These are phyloP conservation scores for Botrytis cinerea DNA, from an alignment of 2,329 filamentous ascomycete species.

Conservation along the genomic window DNA sequence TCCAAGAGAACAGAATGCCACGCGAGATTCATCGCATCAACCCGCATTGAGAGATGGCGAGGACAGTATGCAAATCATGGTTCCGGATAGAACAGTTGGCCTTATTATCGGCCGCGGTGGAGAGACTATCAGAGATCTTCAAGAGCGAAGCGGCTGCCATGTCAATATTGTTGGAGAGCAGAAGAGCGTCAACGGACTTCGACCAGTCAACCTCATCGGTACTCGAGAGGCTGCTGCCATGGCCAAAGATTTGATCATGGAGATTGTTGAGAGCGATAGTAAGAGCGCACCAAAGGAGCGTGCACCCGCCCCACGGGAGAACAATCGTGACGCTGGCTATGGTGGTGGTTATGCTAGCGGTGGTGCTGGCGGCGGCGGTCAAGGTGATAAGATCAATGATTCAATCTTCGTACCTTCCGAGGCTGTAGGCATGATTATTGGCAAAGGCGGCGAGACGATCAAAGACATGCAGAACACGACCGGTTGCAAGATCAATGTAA, in stretches of 20 bases:
- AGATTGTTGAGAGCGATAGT: constrained; percentile 91
- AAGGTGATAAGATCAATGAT: constrained; percentile 73
- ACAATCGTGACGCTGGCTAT: constrained; percentile 47
- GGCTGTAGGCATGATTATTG: constrained; percentile 94
- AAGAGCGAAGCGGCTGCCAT: constrained; percentile 90
- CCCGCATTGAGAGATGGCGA: constrained; percentile 72
- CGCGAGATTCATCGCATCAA: constrained; percentile 40
- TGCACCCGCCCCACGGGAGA: constrained; percentile 47
- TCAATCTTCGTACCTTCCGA: constrained; percentile 85
- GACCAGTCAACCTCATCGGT: constrained; percentile 88
- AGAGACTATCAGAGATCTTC: constrained; percentile 88
- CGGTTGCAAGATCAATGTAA: constrained; percentile 93
- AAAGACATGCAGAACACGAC: constrained; percentile 88
- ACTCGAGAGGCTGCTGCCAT: constrained; percentile 70
- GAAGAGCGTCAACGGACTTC: constrained; percentile 86
- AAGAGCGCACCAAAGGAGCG: constrained; percentile 47
- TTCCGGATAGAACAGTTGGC: constrained; percentile 88
- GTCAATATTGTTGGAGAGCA: constrained; percentile 94
- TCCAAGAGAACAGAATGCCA: constrained; percentile 40
- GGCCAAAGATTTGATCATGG: constrained; percentile 86
- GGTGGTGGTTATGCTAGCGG: constrained; percentile 47
- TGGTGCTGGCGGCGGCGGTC: constrained; percentile 44
- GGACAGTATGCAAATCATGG: constrained; percentile 89
- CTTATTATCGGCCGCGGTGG: constrained; percentile 92
- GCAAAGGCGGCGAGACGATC: constrained; percentile 91